These are phyloP conservation scores for Chionographis japonica DNA, from an alignment of 106 monocot genomes.

Conservation along the genomic window DNA sequence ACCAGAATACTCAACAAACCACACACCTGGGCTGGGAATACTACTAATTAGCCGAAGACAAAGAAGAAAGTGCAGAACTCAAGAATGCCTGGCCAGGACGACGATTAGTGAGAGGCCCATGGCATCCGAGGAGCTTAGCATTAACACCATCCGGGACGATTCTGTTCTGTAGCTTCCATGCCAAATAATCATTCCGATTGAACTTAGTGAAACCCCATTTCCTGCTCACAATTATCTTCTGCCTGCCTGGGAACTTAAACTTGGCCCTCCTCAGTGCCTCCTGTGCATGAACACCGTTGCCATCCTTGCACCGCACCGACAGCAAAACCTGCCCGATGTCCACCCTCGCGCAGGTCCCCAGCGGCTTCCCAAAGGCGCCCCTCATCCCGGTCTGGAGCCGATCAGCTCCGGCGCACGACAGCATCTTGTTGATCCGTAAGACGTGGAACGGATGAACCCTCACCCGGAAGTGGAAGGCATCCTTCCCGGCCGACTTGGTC, in stretches of 20 bases:
- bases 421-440: constrained; percentile 60
- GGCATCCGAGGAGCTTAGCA: constrained; percentile 9
- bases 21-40: no score
- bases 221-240: constrained; percentile 18
- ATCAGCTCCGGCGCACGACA: constrained; percentile 63
- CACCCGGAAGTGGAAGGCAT: constrained; percentile 46
- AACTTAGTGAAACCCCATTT: neutral
- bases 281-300: constrained; percentile 38
- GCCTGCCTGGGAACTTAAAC: constrained; percentile 56
- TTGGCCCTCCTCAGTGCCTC: constrained; percentile 52
- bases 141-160: constrained; percentile 28
- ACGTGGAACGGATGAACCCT: constrained; percentile 68
- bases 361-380: constrained; percentile 57
- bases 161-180: constrained; percentile 10
- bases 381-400: constrained; percentile 67
- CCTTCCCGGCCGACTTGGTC: constrained; percentile 32
- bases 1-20: no score
- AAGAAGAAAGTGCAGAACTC: no score
- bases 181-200: constrained; percentile 20
- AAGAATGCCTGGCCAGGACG: no score
- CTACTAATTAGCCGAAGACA: no score
- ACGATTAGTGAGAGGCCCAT: no score
- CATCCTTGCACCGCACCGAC: constrained; percentile 59
- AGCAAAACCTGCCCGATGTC: constrained; percentile 49
- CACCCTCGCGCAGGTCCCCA: constrained; percentile 49